Conservation (phyloP, 2,329 filamentous ascomycete genomes). For the Blastomyces gilchristii region DNA sequence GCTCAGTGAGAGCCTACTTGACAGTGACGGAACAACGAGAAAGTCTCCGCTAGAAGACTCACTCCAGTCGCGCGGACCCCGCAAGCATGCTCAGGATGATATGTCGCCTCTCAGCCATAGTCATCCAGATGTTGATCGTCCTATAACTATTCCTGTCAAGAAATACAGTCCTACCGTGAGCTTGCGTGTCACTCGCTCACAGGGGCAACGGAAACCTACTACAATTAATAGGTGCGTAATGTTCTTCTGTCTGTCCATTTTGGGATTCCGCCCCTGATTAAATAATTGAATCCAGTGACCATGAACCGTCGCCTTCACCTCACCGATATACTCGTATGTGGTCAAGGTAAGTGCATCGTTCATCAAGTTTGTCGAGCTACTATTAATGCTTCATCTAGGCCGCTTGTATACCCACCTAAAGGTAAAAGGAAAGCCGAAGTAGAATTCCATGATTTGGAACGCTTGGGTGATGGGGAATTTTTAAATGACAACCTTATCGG, state of each 20-base stretch:
- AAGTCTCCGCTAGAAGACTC: not conserved
- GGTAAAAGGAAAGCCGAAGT: slow-evolving; percentile 41
- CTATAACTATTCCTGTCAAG: slow-evolving; percentile 24
- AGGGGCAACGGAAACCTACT: slow-evolving; percentile 14
- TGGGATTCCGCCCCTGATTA: slow-evolving; percentile 15
- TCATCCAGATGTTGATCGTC: slow-evolving; percentile 13
- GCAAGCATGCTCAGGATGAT: not conserved
- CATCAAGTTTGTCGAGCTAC: slow-evolving; percentile 1
- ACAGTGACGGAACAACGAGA: not conserved
- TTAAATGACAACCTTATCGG: slow-evolving; percentile 87
- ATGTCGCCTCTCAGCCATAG: slow-evolving; percentile 4
- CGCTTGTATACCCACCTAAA: slow-evolving; percentile 36
- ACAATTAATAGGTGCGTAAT: slow-evolving; percentile 13
- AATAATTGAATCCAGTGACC: slow-evolving; percentile 10
- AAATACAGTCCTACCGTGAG: slow-evolving; percentile 13
- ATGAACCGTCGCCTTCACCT: slow-evolving; percentile 6
- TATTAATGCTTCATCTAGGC: slow-evolving; percentile 17
- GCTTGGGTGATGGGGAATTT: slow-evolving; percentile 74
- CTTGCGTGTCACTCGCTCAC: slow-evolving; percentile 25
- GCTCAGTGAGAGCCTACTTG: slow-evolving; percentile 11
- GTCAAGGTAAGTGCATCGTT: slow-evolving; percentile 10
- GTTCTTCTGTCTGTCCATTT: not conserved
- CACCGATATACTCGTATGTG: slow-evolving; percentile 5
- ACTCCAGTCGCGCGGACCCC: not conserved
- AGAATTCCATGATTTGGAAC: slow-evolving; percentile 43